phyloP scores from a whole-genome alignment of 345 rosid genomes.

The Gossypium sturtianum region DNA sequence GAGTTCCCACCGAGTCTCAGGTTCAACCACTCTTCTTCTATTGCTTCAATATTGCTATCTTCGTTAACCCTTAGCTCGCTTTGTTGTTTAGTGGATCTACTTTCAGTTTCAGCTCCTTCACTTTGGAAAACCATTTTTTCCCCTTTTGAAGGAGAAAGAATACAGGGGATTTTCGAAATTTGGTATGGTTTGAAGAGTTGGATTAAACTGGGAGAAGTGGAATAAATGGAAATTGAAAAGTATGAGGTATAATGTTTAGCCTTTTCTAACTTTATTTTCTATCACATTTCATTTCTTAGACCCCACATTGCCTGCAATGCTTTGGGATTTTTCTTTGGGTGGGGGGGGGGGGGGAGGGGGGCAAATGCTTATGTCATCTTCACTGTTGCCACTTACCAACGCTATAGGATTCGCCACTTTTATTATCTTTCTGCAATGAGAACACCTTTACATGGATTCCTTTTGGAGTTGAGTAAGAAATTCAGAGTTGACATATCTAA shows the following conservation, averaged over 20 bases:
- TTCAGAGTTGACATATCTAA: constrained; percentile 23
- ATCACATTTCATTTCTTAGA: constrained; percentile 22
- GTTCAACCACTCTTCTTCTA: constrained; percentile 50
- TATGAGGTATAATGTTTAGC: constrained; percentile 13
- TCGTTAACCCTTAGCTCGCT: constrained; percentile 14
- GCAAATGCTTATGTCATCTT: constrained; percentile 40
- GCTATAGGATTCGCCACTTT: constrained; percentile 59
- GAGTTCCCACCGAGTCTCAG: constrained; percentile 48
- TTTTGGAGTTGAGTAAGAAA: constrained; percentile 15
- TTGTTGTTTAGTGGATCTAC: constrained; percentile 16
- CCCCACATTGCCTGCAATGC: constrained; percentile 39
- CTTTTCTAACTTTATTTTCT: neutral
- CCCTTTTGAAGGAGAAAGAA: constrained; percentile 6
- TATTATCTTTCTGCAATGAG: constrained; percentile 29
- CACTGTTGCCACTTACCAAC: constrained; percentile 31
- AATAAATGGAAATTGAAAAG: constrained; percentile 25
- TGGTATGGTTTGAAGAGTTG: constrained; percentile 26
- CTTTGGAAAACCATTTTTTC: constrained; percentile 35
- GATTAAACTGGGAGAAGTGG: constrained; percentile 25
- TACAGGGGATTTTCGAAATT: constrained; percentile 9
- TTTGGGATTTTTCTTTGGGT: constrained; percentile 21
- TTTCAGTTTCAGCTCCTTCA: constrained; percentile 29
- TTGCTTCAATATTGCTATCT: constrained; percentile 16
- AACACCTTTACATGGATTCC: constrained; percentile 28
- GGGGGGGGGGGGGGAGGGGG: no score